phyloP scores from a whole-genome alignment of 208 protist genomes.

The Leptomonas seymouri region DNA sequence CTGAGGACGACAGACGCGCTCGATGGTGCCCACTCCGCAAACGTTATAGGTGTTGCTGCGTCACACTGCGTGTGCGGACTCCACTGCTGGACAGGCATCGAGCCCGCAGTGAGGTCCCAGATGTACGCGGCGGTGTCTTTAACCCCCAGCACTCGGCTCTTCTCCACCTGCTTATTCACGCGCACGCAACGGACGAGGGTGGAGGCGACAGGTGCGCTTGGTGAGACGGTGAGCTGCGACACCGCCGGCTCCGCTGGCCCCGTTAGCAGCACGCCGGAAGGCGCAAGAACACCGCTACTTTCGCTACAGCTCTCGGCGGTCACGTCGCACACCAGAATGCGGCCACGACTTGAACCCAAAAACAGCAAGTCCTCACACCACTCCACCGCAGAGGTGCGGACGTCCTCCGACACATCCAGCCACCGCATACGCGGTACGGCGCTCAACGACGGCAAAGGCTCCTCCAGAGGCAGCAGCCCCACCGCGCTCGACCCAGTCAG shows the following conservation, averaged over 20 bases:
- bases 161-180: conserved; percentile 45
- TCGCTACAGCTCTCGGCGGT: conserved; percentile 28
- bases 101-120: conserved; percentile 64
- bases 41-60: conserved; percentile 48
- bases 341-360: conserved; percentile 68
- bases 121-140: conserved; percentile 50
- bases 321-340: conserved; percentile 60
- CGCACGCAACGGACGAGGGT: conserved; percentile 69
- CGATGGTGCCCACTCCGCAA: conserved; percentile 71
- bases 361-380: conserved; percentile 74
- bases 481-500: conserved; percentile 56
- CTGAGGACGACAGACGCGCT: conserved; percentile 70
- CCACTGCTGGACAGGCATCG: conserved; percentile 58
- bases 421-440: conserved; percentile 64
- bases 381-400: conserved; percentile 45
- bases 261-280: conserved; percentile 38
- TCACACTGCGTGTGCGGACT: conserved; percentile 39
- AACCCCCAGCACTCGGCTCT: conserved; percentile 44
- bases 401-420: conserved; percentile 60
- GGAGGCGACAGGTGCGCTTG: conserved; percentile 56
- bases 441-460: conserved; percentile 35
- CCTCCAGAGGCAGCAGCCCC: conserved; percentile 58
- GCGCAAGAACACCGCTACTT: conserved; percentile 29
- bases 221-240: conserved; percentile 58
- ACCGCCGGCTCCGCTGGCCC: conserved; percentile 35